Conservation (phyloP, 768 basidiomycete species). For the Cyclocybe cylindracea region DNA sequence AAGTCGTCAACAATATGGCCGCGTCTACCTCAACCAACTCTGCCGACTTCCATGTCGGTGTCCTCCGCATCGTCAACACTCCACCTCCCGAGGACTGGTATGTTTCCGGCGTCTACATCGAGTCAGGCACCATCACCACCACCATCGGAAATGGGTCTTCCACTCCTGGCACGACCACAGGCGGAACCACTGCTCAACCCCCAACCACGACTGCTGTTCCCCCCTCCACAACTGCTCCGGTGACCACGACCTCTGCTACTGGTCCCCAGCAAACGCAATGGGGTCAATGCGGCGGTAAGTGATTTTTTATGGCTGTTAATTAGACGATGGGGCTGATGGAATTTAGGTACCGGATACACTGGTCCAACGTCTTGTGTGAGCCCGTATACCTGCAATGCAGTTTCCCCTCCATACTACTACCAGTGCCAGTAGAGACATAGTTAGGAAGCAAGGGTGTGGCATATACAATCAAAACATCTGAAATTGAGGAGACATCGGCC, state of each 20-base stretch:
- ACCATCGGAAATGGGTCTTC: constrained; percentile 39
- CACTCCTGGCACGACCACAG: neutral
- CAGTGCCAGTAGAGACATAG: constrained; percentile 25
- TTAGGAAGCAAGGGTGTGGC: neutral
- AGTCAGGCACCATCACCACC: constrained; percentile 57
- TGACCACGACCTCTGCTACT: constrained; percentile 28
- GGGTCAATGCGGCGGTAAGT: constrained; percentile 55
- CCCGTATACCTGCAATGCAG: constrained; percentile 43
- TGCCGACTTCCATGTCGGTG: constrained; percentile 62
- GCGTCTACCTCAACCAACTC: constrained; percentile 59
- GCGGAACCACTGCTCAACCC: constrained; percentile 18
- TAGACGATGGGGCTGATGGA: neutral
- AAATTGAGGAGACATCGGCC: neutral
- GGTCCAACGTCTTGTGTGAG: constrained; percentile 47
- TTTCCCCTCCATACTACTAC: constrained; percentile 55
- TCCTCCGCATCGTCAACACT: constrained; percentile 54
- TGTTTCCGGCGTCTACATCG: constrained; percentile 62
- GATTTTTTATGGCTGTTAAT: neutral
- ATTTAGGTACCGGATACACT: constrained; percentile 41
- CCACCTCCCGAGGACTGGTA: constrained; percentile 56
- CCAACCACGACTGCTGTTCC: constrained; percentile 21
- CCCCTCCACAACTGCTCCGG: constrained; percentile 16
- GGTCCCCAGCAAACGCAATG: constrained; percentile 44
- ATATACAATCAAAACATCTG: neutral
- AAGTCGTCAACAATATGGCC: constrained; percentile 48